Percentiles rank a stretch among this genome's conserved stretches.
phyloP scores from a whole-genome alignment of 345 rosid genomes.

The Arabis alpina region DNA sequence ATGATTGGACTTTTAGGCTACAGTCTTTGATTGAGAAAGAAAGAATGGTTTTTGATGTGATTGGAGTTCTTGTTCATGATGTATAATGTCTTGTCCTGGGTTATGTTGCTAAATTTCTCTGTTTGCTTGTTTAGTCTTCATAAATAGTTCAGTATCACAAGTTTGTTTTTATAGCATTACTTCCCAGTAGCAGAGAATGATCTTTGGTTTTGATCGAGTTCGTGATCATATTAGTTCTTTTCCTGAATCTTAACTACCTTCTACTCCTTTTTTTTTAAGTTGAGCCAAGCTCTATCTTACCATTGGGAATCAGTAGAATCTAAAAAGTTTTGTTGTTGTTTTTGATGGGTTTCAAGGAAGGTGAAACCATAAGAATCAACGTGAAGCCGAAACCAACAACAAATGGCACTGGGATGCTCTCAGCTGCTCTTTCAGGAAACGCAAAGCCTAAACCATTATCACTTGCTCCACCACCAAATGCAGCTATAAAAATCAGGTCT shows the following conservation, averaged over 20 bases:
- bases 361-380: slow-evolving; percentile 95
- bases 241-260: too few relatives aligned
- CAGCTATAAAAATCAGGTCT: slow-evolving; percentile 63
- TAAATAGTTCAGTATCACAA: slow-evolving; percentile 14
- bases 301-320: not conserved
- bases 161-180: not conserved
- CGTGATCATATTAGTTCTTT: too few relatives aligned
- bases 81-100: not conserved
- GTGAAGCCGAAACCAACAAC: slow-evolving; percentile 81
- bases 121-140: slow-evolving; percentile 12
- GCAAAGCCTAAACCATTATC: slow-evolving; percentile 65
- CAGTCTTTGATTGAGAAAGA: not conserved
- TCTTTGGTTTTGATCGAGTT: slow-evolving; percentile 1
- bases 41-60: slow-evolving; percentile 4
- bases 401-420: slow-evolving; percentile 95
- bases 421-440: slow-evolving; percentile 69
- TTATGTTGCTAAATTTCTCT: not conserved
- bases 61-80: not conserved
- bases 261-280: too few relatives aligned
- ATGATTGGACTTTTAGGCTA: not conserved
- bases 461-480: slow-evolving; percentile 86
- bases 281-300: not conserved
- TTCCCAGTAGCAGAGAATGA: not conserved
- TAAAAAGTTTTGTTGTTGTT: not conserved
- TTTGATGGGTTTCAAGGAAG: slow-evolving; percentile 66